Conservation (phyloP, 2,329 filamentous ascomycete genomes). For the Cordyceps tenuipes region DNA sequence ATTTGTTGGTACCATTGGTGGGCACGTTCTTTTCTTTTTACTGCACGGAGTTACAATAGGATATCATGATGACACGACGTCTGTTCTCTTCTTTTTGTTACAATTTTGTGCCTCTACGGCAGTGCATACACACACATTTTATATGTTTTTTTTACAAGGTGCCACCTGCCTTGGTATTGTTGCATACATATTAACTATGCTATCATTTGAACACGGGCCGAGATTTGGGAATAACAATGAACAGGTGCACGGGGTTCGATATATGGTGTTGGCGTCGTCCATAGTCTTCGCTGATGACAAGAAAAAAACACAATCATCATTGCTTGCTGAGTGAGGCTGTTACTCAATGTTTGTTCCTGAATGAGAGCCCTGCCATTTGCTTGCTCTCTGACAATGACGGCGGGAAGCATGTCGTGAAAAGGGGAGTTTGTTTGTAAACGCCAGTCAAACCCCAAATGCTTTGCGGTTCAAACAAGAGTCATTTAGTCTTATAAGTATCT, state of each 20-base stretch:
- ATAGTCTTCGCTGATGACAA: neutral
- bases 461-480: neutral
- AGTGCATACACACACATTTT: neutral
- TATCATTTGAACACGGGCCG: neutral
- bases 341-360: neutral
- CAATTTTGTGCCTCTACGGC: neutral
- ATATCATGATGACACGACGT: slow-evolving; percentile 2
- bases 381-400: neutral
- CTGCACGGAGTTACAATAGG: neutral
- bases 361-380: neutral
- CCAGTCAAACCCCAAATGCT: neutral
- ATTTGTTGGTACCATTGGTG: neutral
- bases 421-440: neutral
- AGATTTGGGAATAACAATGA: neutral
- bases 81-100: neutral
- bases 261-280: neutral
- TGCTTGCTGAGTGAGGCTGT: neutral
- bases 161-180: neutral
- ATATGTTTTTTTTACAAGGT: neutral
- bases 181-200: slow-evolving; percentile 2
- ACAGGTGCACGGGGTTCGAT: neutral
- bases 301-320: neutral
- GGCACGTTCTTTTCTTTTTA: neutral
- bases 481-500: neutral
- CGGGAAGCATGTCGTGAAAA: neutral